Base-by-base conservation (phyloP, 2,329 filamentous ascomycete species). In the Pseudogymnoascus sp. region DNA sequence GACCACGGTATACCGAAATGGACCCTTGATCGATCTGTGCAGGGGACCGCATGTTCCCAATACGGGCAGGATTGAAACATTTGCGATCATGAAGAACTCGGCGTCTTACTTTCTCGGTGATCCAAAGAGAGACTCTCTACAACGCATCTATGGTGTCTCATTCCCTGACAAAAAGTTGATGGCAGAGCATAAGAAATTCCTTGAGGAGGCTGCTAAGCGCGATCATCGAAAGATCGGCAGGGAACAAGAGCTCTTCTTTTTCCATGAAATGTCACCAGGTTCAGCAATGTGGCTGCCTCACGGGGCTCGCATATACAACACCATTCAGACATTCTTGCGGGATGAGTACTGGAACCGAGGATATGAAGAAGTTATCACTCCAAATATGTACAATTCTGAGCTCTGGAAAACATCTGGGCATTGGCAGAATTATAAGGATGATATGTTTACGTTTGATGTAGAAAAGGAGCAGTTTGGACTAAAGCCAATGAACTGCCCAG, bases 401-500 rank as follows among this genome's bases (percentile, higher is more conserved):
- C 79, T 97, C 12, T 97, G 95, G 95, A 95, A 96, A 79, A 89
- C 86, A 21, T 96, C 92, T 7, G 95, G 95, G 60, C 95, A 97
- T 76, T 97, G 93, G 93, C 85, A 89, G 65, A 87, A 93, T 74
- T 95, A 97, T 81, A 86, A 92, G 73, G 93, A 97, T 67, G 93
- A 97, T 78, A 97, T 97, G 93, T 92, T 92, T 76, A 87, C 87
- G n/a, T 87, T 96, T 69, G 81, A 86, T 63, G 79, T 89, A 34
- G 93, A 97, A 75, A 96, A 96, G 81, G 89, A 89, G 67, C 82
- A 87, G 68, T 92, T 88, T 80, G 92, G 87, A 14, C 79, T 97
- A 61, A 97, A 97, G 79, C 93, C 93, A 28, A 97, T 97, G 95
- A 97, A 97, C 79, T 99, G 95, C 78, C 95, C 95, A 3, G 92